Percentiles rank a stretch among this genome's conserved stretches.
Evolutionary conservation across 2,329 filamentous ascomycete genomes (phyloP).

Genomic region (Nemania diffusa): DNA sequence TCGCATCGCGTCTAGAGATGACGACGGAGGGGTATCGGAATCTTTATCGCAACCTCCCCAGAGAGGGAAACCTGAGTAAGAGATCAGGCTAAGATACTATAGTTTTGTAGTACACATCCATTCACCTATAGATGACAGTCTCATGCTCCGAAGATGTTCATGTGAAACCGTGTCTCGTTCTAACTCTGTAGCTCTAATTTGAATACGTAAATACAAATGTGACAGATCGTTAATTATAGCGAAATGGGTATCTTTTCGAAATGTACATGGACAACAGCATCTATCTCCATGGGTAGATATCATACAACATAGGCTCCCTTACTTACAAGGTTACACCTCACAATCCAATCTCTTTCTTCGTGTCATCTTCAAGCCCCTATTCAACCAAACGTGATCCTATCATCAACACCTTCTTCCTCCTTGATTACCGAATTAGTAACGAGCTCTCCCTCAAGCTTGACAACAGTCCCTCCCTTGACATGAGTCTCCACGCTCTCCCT

Average conservation of each 20-base stretch:
- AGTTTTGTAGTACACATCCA: slow-evolving; percentile 17
- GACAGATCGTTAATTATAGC: not conserved
- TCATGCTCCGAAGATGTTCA: slow-evolving; percentile 10
- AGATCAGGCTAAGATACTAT: not conserved
- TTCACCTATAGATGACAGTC: slow-evolving; percentile 23
- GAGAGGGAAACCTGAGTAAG: not conserved
- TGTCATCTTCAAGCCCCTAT: not conserved
- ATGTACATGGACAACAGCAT: not conserved
- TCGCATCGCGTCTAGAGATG: not conserved
- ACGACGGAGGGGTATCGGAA: not conserved
- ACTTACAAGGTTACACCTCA: not conserved
- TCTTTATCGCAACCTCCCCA: not conserved
- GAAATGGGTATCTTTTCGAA: slow-evolving; percentile 12
- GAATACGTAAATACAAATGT: not conserved
- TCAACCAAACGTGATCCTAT: not conserved
- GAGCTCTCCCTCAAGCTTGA: slow-evolving; percentile 20
- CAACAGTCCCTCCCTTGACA: slow-evolving; percentile 42
- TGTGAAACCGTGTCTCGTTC: slow-evolving; percentile 9
- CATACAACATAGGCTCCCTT: not conserved
- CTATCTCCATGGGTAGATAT: no score
- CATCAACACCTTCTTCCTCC: slow-evolving; percentile 13
- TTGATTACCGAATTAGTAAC: slow-evolving; percentile 14
- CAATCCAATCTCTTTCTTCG: not conserved
- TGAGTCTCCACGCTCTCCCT: slow-evolving; percentile 51
- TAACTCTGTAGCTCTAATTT: not conserved